Evolutionary conservation across 1,284 basidiomycete species (phyloP), one percentile per base, ranked within the genome.

Genomic region (Irpex rosettiformis): DNA sequence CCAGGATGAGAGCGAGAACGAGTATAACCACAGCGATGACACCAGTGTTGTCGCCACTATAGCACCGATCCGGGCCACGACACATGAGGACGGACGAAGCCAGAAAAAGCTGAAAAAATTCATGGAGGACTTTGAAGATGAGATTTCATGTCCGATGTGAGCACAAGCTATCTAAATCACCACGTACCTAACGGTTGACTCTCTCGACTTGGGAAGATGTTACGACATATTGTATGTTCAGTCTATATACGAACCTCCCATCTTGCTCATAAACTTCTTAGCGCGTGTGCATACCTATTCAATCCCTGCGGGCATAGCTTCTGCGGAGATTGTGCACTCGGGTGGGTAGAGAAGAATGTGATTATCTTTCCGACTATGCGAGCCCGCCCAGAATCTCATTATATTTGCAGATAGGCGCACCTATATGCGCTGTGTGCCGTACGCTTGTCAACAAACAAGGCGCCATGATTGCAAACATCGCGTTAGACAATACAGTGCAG

Each of bases 251-350:
- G 52, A 18, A 33, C 25, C n/a, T 16, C n/a, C 13, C 22, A 16
- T 21, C 8, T 27, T n/a, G 48, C 47, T 56, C 11, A 27, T 27
- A 3, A 18, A 11, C 43, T n/a, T 22, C 13, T 21, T 42, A 74
- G 73, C 40, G 68, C 65, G 6, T 64, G 61, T 25, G 68, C 71
- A 0, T 65, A 74, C 54, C 40, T 68, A 2, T 65, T 66, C 11
- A 69, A 69, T 42, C 72, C 73, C 3, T 75, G 73, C 57, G 73
- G 73, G 3, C 73, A 75, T 58, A 68, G 68, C 4, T 68, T 64
- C 54, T 75, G 73, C 48, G 72, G 69, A 2, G 66, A 69, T 4
- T 75, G 73, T 54, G 68, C 68, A 4, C 61, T 64, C 45, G 49
- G 61, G 8, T 74, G 71, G 71, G 64, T 73, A 16, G 56, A 58